Evolutionary conservation across 2,329 filamentous ascomycete species (phyloP).

Genomic region (Blumeriella jaapii): DNA sequence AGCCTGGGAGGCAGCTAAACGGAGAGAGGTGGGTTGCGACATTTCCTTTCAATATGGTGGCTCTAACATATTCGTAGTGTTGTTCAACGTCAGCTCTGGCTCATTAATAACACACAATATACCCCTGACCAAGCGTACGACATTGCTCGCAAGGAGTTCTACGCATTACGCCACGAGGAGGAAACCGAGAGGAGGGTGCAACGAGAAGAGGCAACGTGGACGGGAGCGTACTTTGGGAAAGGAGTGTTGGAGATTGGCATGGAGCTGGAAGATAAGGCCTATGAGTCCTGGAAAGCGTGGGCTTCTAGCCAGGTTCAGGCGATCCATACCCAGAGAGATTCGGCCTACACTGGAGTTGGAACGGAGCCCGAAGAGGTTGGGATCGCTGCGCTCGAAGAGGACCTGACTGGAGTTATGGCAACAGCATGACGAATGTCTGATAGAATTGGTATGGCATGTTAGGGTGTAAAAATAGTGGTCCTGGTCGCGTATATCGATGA

Average conservation of each 20-base stretch:
- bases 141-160: slow-evolving; percentile 79
- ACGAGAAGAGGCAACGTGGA: slow-evolving; percentile 73
- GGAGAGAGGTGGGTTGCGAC: slow-evolving; percentile 54
- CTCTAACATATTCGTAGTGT: slow-evolving; percentile 46
- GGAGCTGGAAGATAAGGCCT: slow-evolving; percentile 68
- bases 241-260: slow-evolving; percentile 64
- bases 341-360: slow-evolving; percentile 34
- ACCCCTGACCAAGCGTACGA: slow-evolving; percentile 69
- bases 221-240: slow-evolving; percentile 83
- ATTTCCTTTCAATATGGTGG: slow-evolving; percentile 30
- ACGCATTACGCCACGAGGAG: slow-evolving; percentile 67
- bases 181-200: slow-evolving; percentile 77
- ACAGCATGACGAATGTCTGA: slow-evolving; percentile 2
- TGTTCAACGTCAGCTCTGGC: slow-evolving; percentile 79
- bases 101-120: slow-evolving; percentile 56
- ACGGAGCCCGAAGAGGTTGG: slow-evolving; percentile 24
- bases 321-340: slow-evolving; percentile 31
- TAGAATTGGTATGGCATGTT: slow-evolving; percentile 3
- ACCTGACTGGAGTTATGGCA: not conserved
- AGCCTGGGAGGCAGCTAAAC: slow-evolving; percentile 64
- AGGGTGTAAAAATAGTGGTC: slow-evolving; percentile 6
- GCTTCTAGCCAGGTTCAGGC: slow-evolving; percentile 40
- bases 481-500: not conserved
- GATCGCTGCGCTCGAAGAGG: not conserved
- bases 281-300: slow-evolving; percentile 79